Conservation (phyloP, 345 rosid species). For the Murraya paniculata region DNA sequence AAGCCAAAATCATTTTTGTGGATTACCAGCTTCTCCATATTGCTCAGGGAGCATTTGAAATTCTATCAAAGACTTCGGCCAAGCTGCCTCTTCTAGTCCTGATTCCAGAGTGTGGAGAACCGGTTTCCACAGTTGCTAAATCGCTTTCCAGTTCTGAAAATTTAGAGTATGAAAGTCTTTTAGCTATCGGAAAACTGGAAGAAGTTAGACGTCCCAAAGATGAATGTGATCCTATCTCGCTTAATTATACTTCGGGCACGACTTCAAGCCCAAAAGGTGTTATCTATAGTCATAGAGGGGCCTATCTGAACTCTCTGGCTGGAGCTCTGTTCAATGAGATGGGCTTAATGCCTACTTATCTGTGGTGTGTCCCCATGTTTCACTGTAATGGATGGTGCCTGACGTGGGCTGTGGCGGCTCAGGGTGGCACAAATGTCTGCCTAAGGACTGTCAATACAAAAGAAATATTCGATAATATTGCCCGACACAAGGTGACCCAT, state of each 20-base stretch:
- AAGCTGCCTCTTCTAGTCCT: constrained; percentile 44
- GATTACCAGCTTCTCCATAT: constrained; percentile 44
- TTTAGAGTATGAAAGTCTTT: constrained; percentile 44
- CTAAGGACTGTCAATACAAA: constrained; percentile 36
- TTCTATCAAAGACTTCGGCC: constrained; percentile 31
- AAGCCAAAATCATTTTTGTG: constrained; percentile 48
- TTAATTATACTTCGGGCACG: constrained; percentile 69
- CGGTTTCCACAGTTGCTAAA: not conserved
- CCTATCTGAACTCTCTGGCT: constrained; percentile 56
- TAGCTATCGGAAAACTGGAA: constrained; percentile 37
- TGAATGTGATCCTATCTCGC: constrained; percentile 54
- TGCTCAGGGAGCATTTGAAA: constrained; percentile 46
- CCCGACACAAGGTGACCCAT: constrained; percentile 43
- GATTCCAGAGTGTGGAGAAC: constrained; percentile 27
- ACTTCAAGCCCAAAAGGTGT: constrained; percentile 67
- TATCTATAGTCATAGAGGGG: constrained; percentile 60
- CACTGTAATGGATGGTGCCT: constrained; percentile 78
- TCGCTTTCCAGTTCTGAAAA: constrained; percentile 1
- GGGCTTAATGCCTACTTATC: constrained; percentile 46
- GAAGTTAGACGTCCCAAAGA: constrained; percentile 41
- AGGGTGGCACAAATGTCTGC: constrained; percentile 64
- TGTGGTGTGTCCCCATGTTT: constrained; percentile 69
- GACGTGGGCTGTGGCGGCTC: constrained; percentile 57
- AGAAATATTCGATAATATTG: constrained; percentile 38
- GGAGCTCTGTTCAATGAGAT: constrained; percentile 42